phyloP scores from a whole-genome alignment of 176 grass and related monocot genomes.

The Hordeum vulgare region DNA sequence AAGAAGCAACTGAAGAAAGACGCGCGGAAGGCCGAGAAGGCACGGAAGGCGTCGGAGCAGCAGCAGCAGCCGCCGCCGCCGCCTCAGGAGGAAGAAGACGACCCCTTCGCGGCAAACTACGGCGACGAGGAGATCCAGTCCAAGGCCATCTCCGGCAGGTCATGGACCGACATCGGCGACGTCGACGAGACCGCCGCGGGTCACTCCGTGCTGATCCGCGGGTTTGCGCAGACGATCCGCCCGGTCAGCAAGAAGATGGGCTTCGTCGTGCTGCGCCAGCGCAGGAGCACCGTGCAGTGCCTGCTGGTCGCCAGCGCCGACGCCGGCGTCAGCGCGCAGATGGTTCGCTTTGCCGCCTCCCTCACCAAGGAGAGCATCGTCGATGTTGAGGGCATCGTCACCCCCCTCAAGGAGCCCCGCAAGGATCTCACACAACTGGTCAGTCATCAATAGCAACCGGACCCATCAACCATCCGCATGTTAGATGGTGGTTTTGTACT shows the following conservation, averaged over 20 bases:
- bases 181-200: slow-evolving; percentile 21
- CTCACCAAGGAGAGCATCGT: slow-evolving; percentile 81
- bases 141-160: slow-evolving; percentile 44
- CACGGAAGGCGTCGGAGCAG: slow-evolving; percentile 45
- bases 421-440: slow-evolving; percentile 8
- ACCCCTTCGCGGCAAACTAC: slow-evolving; percentile 32
- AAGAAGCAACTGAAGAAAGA: slow-evolving; percentile 55
- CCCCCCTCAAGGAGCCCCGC: slow-evolving; percentile 60
- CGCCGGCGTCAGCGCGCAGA: not conserved
- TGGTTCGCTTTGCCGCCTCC: slow-evolving; percentile 34
- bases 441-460: no score
- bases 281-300: slow-evolving; percentile 74
- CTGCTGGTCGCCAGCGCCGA: slow-evolving; percentile 50
- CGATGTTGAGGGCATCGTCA: slow-evolving; percentile 63
- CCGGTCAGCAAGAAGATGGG: slow-evolving; percentile 77
- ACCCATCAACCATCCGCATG: no score
- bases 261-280: slow-evolving; percentile 57
- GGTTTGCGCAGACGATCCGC: slow-evolving; percentile 36
- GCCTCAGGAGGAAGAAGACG: not conserved
- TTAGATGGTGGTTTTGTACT: no score
- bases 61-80: not conserved
- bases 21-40: not conserved
- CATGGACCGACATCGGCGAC: slow-evolving; percentile 41
- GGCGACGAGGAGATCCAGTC: slow-evolving; percentile 78
- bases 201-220: slow-evolving; percentile 53